phyloP scores from a whole-genome alignment of 2,329 filamentous ascomycete species.

The Colletotrichum tamarilloi region DNA sequence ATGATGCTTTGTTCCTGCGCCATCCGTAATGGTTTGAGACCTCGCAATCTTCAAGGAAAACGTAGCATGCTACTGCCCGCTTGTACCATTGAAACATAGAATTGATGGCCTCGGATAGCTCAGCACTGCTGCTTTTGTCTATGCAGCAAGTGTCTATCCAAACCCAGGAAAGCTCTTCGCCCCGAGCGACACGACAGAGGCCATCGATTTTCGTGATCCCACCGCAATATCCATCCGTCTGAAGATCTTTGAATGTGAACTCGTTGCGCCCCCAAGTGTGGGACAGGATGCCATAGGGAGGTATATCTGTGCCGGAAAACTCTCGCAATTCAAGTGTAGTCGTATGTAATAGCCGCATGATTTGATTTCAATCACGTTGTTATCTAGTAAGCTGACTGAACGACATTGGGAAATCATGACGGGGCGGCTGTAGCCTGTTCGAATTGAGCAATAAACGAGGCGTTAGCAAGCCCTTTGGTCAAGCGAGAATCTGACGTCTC shows the following conservation, averaged over 20 bases:
- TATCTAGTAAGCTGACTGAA: background rate
- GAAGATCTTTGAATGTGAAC: conserved; percentile 19
- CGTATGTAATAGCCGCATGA: background rate
- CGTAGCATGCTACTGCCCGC: background rate
- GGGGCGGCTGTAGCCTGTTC: no score
- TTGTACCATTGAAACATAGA: background rate
- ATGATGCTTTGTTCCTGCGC: no score
- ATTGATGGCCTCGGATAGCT: background rate
- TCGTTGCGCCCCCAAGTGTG: conserved; percentile 38
- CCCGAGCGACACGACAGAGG: background rate
- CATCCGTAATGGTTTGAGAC: no score
- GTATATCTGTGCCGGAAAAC: background rate
- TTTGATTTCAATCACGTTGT: background rate
- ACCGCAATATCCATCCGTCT: background rate
- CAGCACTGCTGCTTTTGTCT: background rate
- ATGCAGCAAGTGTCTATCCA: background rate
- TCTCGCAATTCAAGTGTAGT: background rate
- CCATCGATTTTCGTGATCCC: background rate
- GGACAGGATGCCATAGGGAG: conserved; percentile 38
- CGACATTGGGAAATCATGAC: background rate
- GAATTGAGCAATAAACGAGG: background rate
- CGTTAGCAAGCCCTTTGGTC: rapidly evolving
- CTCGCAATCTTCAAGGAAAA: background rate
- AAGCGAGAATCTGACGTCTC: background rate
- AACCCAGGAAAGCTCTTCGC: background rate